phyloP scores from a whole-genome alignment of 805 yeast species.

The Starmerella sp. region DNA sequence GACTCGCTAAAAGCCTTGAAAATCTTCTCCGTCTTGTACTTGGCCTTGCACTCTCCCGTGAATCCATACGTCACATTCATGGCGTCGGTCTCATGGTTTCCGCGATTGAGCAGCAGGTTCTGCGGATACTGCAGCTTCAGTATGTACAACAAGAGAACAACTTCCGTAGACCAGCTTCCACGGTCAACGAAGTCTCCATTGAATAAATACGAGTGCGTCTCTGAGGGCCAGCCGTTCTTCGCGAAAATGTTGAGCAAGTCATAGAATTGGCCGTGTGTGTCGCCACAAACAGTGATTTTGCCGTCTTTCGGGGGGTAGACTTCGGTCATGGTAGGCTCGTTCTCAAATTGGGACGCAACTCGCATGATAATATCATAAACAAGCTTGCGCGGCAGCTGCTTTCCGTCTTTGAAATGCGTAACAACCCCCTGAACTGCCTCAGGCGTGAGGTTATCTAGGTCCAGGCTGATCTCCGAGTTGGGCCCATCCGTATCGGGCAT shows the following conservation, averaged over 20 bases:
- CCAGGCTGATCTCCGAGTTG: slow-evolving; percentile 39
- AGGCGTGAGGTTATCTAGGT: slow-evolving; percentile 38
- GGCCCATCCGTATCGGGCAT: slow-evolving; percentile 37
- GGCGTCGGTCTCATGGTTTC: slow-evolving; percentile 92
- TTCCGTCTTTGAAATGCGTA: slow-evolving; percentile 60
- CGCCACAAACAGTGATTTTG: slow-evolving; percentile 84
- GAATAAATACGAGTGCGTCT: slow-evolving; percentile 65
- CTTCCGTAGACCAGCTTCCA: slow-evolving; percentile 97
- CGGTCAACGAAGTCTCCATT: slow-evolving; percentile 98
- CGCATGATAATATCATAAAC: slow-evolving; percentile 71
- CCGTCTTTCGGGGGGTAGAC: slow-evolving; percentile 34
- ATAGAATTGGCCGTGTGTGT: slow-evolving; percentile 93
- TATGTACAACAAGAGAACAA: slow-evolving; percentile 67
- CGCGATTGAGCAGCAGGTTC: slow-evolving; percentile 68
- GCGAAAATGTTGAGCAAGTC: slow-evolving; percentile 73
- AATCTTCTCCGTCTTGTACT: slow-evolving; percentile 60
- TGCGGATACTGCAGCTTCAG: slow-evolving; percentile 68
- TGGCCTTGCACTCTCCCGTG: slow-evolving; percentile 87
- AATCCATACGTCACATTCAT: slow-evolving; percentile 97
- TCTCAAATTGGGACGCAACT: slow-evolving; percentile 49
- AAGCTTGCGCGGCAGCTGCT: slow-evolving; percentile 65
- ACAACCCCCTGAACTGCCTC: slow-evolving; percentile 55
- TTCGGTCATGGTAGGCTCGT: slow-evolving; percentile 71
- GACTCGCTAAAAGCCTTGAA: slow-evolving; percentile 78
- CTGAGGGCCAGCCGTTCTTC: slow-evolving; percentile 57